These are phyloP conservation scores for Globisporangium megalacanthum DNA, from an alignment of 352 stramenopile genomes.

Conservation along the genomic window DNA sequence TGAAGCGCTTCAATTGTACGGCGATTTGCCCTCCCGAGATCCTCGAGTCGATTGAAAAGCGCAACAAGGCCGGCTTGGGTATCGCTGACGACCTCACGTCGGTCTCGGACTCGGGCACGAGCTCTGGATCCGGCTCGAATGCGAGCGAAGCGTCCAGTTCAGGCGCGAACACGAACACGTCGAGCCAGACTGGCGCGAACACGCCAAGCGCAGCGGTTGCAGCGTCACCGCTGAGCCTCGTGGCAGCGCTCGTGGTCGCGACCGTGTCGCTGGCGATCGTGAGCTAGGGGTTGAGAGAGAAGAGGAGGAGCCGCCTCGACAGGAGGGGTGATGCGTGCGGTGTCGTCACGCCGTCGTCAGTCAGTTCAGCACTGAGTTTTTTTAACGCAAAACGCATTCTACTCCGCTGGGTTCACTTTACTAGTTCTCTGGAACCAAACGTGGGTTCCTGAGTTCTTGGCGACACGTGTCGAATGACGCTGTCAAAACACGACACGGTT, in stretches of 20 bases:
- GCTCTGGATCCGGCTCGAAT: slow-evolving; percentile 24
- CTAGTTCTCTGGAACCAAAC: too few species aligned
- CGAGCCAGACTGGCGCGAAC: slow-evolving; percentile 12
- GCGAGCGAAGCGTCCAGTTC: slow-evolving; percentile 10
- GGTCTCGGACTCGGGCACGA: slow-evolving; percentile 13
- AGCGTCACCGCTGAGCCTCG: not conserved
- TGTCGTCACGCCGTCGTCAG: too few species aligned
- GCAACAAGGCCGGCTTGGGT: slow-evolving; percentile 43
- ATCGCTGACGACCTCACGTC: slow-evolving; percentile 53
- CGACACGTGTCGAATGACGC: too few species aligned
- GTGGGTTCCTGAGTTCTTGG: too few species aligned
- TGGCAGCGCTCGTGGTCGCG: not conserved
- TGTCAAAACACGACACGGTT: too few species aligned
- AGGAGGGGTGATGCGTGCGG: too few species aligned
- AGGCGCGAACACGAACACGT: not conserved
- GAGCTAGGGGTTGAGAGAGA: slow-evolving; percentile 3
- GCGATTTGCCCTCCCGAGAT: slow-evolving; percentile 65
- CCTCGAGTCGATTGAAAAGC: slow-evolving; percentile 50
- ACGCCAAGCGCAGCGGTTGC: slow-evolving; percentile 8
- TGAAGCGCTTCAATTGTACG: slow-evolving; percentile 72
- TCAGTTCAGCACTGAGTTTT: too few species aligned
- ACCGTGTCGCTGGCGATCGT: slow-evolving; percentile 6
- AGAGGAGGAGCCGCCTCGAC: too few species aligned
- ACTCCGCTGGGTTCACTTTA: too few species aligned
- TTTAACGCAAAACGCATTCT: too few species aligned